Evolutionary conservation across 2,329 filamentous ascomycete species (phyloP).

Genomic region (Exophiala oligosperma): DNA sequence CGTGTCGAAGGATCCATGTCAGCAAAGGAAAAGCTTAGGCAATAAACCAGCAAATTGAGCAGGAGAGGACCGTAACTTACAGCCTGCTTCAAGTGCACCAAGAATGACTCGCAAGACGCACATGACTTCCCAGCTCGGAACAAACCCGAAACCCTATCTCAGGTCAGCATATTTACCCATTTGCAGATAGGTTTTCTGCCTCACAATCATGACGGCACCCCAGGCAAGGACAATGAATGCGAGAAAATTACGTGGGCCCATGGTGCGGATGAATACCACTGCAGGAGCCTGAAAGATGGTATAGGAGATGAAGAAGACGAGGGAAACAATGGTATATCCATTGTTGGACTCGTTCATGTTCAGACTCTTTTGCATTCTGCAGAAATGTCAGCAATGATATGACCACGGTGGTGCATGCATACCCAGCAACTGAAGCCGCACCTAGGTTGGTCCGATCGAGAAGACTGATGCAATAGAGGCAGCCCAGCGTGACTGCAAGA

Average conservation of each 20-base stretch:
- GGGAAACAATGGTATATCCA: constrained; percentile 57
- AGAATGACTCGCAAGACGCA: constrained; percentile 44
- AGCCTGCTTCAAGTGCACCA: constrained; percentile 65
- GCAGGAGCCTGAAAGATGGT: constrained; percentile 69
- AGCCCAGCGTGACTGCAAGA: constrained; percentile 61
- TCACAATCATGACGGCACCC: constrained; percentile 42
- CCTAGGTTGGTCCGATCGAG: constrained; percentile 80
- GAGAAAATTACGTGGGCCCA: constrained; percentile 49
- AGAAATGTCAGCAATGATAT: background rate
- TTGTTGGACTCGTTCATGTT: constrained; percentile 17
- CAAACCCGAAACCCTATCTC: constrained; percentile 26
- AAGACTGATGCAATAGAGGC: constrained; percentile 72
- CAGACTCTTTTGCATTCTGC: constrained; percentile 23
- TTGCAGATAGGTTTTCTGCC: background rate
- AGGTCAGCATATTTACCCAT: background rate
- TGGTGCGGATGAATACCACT: constrained; percentile 64
- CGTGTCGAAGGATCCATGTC: background rate
- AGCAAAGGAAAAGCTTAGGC: background rate
- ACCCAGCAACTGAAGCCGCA: constrained; percentile 67
- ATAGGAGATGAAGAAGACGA: constrained; percentile 74
- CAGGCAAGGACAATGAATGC: constrained; percentile 37
- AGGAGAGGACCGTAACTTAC: constrained; percentile 59
- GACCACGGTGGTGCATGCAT: background rate
- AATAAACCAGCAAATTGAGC: constrained; percentile 26
- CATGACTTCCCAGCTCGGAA: constrained; percentile 29